Evolutionary conservation across 2,329 filamentous ascomycete genomes (phyloP).

Genomic region (Cadophora gregata): DNA sequence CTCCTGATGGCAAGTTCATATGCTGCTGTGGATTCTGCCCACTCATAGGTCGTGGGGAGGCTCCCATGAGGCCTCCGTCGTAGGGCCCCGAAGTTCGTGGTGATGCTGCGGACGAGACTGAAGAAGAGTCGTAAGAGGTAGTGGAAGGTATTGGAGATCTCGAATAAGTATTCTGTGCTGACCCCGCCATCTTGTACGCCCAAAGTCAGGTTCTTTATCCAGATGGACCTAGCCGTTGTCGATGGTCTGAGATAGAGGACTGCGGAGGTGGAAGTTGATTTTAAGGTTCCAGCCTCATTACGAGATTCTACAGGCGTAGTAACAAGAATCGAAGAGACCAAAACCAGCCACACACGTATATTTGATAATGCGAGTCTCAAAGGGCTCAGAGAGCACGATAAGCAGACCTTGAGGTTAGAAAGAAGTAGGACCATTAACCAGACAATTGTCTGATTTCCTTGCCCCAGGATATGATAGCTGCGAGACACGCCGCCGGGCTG

Average conservation of each 20-base stretch:
- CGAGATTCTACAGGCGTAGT: slow-evolving; percentile 25
- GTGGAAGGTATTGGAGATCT: slow-evolving; percentile 67
- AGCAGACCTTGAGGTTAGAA: slow-evolving; percentile 29
- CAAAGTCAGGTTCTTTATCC: slow-evolving; percentile 32
- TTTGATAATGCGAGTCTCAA: slow-evolving; percentile 15
- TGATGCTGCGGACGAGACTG: slow-evolving; percentile 66
- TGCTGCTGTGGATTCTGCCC: slow-evolving; percentile 55
- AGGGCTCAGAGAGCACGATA: slow-evolving; percentile 19
- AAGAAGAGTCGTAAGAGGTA: slow-evolving; percentile 68
- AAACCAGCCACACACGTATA: slow-evolving; percentile 18
- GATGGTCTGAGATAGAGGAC: slow-evolving; percentile 30
- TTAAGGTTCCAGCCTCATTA: slow-evolving; percentile 37
- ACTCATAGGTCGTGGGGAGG: slow-evolving; percentile 56
- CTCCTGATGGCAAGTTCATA: slow-evolving; percentile 59
- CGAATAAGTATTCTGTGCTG: slow-evolving; percentile 62
- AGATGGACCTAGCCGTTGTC: slow-evolving; percentile 28
- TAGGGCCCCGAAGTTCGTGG: slow-evolving; percentile 61
- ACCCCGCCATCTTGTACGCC: slow-evolving; percentile 55
- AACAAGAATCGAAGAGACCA: slow-evolving; percentile 17
- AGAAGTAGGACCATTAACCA: slow-evolving; percentile 26
- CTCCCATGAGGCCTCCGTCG: slow-evolving; percentile 58
- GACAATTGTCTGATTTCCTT: slow-evolving; percentile 14
- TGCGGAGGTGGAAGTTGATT: slow-evolving; percentile 26
- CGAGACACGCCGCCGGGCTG: slow-evolving; percentile 37
- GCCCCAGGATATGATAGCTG: slow-evolving; percentile 35